Conservation (phyloP, 2,329 filamentous ascomycete genomes). For the Fusarium drepaniforme region DNA sequence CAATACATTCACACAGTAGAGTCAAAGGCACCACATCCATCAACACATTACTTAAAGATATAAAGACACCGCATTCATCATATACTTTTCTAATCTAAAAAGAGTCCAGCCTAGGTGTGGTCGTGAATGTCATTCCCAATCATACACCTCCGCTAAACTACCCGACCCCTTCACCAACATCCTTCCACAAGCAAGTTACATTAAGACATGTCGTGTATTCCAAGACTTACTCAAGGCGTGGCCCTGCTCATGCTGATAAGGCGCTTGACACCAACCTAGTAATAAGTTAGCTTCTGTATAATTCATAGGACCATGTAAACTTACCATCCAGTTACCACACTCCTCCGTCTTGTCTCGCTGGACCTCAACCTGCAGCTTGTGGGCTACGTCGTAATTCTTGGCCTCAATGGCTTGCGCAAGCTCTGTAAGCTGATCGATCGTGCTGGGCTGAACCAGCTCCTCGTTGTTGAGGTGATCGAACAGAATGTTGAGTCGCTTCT, state of each 20-base stretch:
- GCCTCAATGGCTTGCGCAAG: slow-evolving; percentile 75
- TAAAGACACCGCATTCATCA: slow-evolving; percentile 28
- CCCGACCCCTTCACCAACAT: slow-evolving; percentile 31
- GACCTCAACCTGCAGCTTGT: slow-evolving; percentile 79
- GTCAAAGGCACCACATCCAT: background rate
- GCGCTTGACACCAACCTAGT: slow-evolving; percentile 79
- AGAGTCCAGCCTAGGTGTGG: slow-evolving; percentile 39
- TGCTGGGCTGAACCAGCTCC: slow-evolving; percentile 86
- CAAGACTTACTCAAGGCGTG: slow-evolving; percentile 63
- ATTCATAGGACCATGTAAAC: slow-evolving; percentile 41
- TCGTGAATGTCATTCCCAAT: slow-evolving; percentile 40
- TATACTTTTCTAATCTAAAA: slow-evolving; percentile 46
- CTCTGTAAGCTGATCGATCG: slow-evolving; percentile 74
- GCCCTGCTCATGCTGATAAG: slow-evolving; percentile 84
- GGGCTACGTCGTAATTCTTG: slow-evolving; percentile 77
- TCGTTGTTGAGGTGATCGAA: slow-evolving; percentile 98
- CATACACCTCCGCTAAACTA: slow-evolving; percentile 38
- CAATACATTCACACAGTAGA: too few species aligned
- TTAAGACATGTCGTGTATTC: slow-evolving; percentile 28
- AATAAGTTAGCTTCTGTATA: slow-evolving; percentile 53
- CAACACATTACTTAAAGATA: slow-evolving; percentile 5
- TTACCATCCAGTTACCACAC: slow-evolving; percentile 89
- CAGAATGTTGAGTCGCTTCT: slow-evolving; percentile 91
- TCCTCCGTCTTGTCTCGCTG: slow-evolving; percentile 83
- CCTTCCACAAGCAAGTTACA: slow-evolving; percentile 28